Conservation (phyloP, 306 rosid species). For the Quercus alba region DNA sequence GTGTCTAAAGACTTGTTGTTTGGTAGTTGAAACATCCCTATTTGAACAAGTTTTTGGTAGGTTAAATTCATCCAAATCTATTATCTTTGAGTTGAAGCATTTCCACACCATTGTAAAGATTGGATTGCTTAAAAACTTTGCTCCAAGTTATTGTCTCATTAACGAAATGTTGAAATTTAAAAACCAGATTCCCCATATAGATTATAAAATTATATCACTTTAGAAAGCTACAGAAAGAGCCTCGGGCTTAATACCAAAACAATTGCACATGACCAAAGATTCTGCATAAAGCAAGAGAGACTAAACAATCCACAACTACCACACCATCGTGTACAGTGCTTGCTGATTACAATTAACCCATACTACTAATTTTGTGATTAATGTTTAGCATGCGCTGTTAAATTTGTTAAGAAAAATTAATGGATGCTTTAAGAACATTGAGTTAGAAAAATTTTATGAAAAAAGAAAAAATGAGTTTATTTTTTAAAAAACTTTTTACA, state of each 20-base stretch:
- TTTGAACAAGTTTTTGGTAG: background rate
- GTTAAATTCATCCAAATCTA: slow-evolving; percentile 1
- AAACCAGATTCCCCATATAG: background rate
- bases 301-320: background rate
- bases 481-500: too few species aligned
- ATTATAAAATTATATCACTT: background rate
- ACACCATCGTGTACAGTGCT: background rate
- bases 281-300: background rate
- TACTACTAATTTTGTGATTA: background rate
- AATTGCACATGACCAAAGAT: slow-evolving; percentile 1
- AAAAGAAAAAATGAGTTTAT: too few species aligned
- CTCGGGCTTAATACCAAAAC: slow-evolving; percentile 10
- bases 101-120: background rate
- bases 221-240: background rate
- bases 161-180: background rate
- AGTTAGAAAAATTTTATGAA: too few species aligned
- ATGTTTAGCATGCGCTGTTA: background rate
- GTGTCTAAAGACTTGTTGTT: background rate
- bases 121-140: background rate
- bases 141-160: slow-evolving; percentile 25
- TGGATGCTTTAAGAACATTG: too few species aligned
- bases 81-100: background rate
- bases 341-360: background rate
- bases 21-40: background rate
- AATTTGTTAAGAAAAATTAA: background rate